Percentiles rank a stretch among this genome's conserved stretches.
Evolutionary conservation across 176 grass and related monocot species (phyloP).

Genomic region (Oryza rufipogon): DNA sequence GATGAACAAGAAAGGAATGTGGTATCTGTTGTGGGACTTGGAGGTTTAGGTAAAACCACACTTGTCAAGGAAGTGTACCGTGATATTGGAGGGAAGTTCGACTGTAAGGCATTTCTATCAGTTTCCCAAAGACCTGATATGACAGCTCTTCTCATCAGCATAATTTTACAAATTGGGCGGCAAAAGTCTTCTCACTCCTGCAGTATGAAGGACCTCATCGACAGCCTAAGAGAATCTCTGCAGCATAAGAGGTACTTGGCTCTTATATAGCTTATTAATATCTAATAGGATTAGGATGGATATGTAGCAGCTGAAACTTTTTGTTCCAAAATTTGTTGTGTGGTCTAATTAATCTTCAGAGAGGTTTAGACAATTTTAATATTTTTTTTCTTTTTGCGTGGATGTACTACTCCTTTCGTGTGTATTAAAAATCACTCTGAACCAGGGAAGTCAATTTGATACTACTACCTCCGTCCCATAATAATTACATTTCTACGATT

Average conservation of each 20-base stretch:
- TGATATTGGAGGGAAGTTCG: background rate
- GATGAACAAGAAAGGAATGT: background rate
- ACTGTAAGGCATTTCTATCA: background rate
- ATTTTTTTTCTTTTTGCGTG: too few species aligned
- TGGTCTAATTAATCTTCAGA: too few species aligned
- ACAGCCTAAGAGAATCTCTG: background rate
- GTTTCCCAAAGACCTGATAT: background rate
- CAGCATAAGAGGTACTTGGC: background rate
- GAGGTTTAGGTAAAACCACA: constrained; percentile 9
- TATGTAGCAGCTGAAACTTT: too few species aligned
- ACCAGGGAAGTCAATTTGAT: too few species aligned
- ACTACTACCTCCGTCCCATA: too few species aligned
- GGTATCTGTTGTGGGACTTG: background rate
- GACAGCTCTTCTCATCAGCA: background rate
- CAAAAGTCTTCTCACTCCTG: background rate
- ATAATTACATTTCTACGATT: too few species aligned
- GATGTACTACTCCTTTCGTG: too few species aligned
- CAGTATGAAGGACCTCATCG: background rate
- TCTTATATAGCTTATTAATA: too few species aligned
- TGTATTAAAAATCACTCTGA: too few species aligned
- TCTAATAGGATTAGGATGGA: too few species aligned
- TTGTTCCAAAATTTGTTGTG: too few species aligned
- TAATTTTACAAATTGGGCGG: background rate
- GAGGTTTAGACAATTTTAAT: too few species aligned
- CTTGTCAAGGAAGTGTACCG: constrained; percentile 1